Conservation (phyloP, 345 rosid species). For the Aegle marmelos region DNA sequence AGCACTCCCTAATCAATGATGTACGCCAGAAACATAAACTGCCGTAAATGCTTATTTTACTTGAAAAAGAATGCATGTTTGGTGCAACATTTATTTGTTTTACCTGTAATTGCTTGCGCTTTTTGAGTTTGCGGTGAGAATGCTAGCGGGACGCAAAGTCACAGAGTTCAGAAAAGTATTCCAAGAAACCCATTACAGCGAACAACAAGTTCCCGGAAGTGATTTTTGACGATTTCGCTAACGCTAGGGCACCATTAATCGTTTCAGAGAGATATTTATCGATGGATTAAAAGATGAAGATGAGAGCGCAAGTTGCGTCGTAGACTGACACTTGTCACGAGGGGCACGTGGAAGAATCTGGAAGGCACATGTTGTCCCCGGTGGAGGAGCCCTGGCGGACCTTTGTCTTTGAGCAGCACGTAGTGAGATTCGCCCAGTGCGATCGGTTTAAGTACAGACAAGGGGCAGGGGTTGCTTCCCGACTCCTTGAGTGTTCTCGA, state of each 20-base stretch:
- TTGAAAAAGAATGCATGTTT: too few relatives aligned
- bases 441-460: not conserved
- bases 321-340: not conserved
- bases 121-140: not conserved
- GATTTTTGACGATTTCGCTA: too few relatives aligned
- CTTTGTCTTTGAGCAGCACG: not conserved
- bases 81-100: too few relatives aligned
- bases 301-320: not conserved
- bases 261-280: too few relatives aligned
- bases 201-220: not conserved
- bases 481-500: not conserved
- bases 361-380: not conserved
- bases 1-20: too few relatives aligned
- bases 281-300: not conserved
- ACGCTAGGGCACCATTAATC: too few relatives aligned
- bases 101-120: slow-evolving; percentile 21
- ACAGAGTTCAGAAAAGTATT: slow-evolving; percentile 4
- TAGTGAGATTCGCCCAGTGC: too few relatives aligned
- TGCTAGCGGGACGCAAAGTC: not conserved
- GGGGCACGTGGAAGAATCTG: not conserved
- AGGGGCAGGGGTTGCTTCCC: not conserved
- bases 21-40: not conserved
- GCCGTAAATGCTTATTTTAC: too few relatives aligned
- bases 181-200: slow-evolving; percentile 13
- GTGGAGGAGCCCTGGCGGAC: not conserved